These are phyloP conservation scores for Raphanus sativus DNA, from an alignment of 345 rosid genomes.

Conservation along the genomic window DNA sequence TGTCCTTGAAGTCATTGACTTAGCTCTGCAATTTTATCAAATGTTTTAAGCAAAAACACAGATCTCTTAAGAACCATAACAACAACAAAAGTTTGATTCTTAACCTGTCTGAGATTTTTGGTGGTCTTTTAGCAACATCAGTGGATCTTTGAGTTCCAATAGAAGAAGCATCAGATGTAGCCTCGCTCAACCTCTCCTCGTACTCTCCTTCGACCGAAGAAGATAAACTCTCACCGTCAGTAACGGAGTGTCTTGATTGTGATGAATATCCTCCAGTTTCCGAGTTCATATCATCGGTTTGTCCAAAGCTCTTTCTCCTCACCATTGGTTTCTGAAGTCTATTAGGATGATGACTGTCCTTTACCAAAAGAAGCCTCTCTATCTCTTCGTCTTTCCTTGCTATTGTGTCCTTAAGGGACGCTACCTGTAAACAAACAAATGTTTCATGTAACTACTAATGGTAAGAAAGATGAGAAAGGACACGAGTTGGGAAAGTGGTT, in stretches of 20 bases:
- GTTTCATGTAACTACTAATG: background rate
- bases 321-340: conserved; percentile 29
- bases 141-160: conserved; percentile 45
- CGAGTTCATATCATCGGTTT: conserved; percentile 36
- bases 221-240: conserved; percentile 37
- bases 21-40: conserved; percentile 20
- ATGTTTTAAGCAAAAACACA: background rate
- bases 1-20: conserved; percentile 23
- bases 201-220: conserved; percentile 41
- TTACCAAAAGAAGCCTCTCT: conserved; percentile 46
- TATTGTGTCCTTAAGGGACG: conserved; percentile 79
- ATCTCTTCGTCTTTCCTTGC: conserved; percentile 83
- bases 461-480: background rate
- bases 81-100: background rate
- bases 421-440: conserved; percentile 49
- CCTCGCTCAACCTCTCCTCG: conserved; percentile 45
- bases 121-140: conserved; percentile 37
- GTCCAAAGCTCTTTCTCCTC: conserved; percentile 40
- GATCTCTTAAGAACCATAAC: background rate
- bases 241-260: conserved; percentile 34
- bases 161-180: conserved; percentile 50
- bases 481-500: background rate
- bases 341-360: conserved; percentile 15
- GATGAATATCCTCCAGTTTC: conserved; percentile 27
- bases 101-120: conserved; percentile 48